phyloP scores from a whole-genome alignment of 805 yeast species.

The Ogataea zsoltii region DNA sequence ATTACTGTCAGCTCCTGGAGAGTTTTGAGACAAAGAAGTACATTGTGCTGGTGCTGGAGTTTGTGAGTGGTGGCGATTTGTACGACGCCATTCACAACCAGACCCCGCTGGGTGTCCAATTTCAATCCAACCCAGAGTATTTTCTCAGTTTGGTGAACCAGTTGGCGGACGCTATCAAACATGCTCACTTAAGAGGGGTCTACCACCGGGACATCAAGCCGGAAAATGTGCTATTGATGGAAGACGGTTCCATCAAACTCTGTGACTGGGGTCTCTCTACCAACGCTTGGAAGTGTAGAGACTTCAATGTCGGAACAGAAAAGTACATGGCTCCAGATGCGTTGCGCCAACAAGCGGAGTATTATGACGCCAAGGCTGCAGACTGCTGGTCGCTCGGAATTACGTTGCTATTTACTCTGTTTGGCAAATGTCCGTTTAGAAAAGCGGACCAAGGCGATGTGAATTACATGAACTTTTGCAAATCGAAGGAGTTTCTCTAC shows the following conservation, averaged over 20 bases:
- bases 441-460: conserved; percentile 40
- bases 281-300: conserved; percentile 28
- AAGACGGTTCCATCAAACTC: conserved; percentile 54
- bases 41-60: conserved; percentile 62
- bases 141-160: conserved; percentile 44
- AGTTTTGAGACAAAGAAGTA: conserved; percentile 54
- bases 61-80: conserved; percentile 65
- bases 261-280: conserved; percentile 79
- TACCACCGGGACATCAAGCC: conserved; percentile 77
- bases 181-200: conserved; percentile 57
- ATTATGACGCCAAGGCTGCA: conserved; percentile 46
- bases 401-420: conserved; percentile 48
- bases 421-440: conserved; percentile 55
- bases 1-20: conserved; percentile 60
- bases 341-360: conserved; percentile 18
- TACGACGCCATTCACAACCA: conserved; percentile 52
- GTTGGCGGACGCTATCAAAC: conserved; percentile 50
- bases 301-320: conserved; percentile 54
- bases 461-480: conserved; percentile 45
- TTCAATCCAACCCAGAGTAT: conserved; percentile 27
- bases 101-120: conserved; percentile 27
- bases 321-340: conserved; percentile 61
- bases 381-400: conserved; percentile 59
- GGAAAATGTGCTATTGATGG: conserved; percentile 60
- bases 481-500: conserved; percentile 42